Percentiles rank a stretch among this genome's conserved stretches.
Evolutionary conservation across 2,329 filamentous ascomycete species (phyloP).

Genomic region (Paecilomyces sp.): DNA sequence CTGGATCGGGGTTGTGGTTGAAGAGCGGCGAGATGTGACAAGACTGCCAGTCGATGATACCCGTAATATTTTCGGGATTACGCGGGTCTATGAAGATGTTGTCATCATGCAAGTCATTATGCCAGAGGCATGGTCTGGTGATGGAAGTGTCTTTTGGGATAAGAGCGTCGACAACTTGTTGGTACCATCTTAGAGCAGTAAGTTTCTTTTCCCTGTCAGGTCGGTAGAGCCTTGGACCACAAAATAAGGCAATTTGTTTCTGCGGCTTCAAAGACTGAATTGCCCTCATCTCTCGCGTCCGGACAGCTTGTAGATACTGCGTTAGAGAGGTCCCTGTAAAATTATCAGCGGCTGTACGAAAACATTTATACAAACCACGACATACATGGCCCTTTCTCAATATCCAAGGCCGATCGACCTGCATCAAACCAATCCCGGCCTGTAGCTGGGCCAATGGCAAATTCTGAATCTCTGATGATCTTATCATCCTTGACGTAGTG

Average conservation of each 20-base stretch:
- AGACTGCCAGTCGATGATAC: slow-evolving; percentile 27
- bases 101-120: slow-evolving; percentile 21
- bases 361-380: too few relatives aligned
- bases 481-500: slow-evolving; percentile 16
- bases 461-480: not conserved
- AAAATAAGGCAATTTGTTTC: slow-evolving; percentile 20
- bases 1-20: slow-evolving; percentile 18
- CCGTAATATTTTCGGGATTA: slow-evolving; percentile 16
- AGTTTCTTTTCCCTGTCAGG: slow-evolving; percentile 16
- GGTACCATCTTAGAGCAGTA: slow-evolving; percentile 10
- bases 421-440: too few relatives aligned
- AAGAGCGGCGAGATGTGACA: slow-evolving; percentile 21
- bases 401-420: too few relatives aligned
- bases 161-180: not conserved
- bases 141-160: slow-evolving; percentile 16
- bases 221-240: slow-evolving; percentile 21
- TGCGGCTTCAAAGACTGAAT: slow-evolving; percentile 14
- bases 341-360: too few relatives aligned
- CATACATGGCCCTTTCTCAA: too few relatives aligned
- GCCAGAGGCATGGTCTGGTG: slow-evolving; percentile 18
- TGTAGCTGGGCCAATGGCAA: too few relatives aligned
- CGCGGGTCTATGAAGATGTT: slow-evolving; percentile 26
- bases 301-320: slow-evolving; percentile 16
- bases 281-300: slow-evolving; percentile 16
- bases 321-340: too few relatives aligned